Evolutionary conservation across 2,329 filamentous ascomycete species (phyloP).

Genomic region (Xylaria sp.): DNA sequence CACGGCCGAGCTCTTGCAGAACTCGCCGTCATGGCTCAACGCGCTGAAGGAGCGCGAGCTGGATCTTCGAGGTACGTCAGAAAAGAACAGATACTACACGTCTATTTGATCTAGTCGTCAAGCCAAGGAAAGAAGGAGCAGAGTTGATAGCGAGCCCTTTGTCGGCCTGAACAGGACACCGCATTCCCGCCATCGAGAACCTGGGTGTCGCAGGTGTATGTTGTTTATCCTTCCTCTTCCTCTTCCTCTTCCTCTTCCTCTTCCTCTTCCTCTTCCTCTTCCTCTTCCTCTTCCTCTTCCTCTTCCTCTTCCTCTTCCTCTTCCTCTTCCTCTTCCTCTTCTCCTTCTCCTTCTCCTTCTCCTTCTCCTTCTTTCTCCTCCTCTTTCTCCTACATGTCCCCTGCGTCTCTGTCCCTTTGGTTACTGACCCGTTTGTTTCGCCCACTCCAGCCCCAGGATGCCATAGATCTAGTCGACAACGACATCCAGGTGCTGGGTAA

Average conservation of each 20-base stretch:
- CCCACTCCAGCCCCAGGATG: conserved; percentile 83
- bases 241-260: too few relatives aligned
- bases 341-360: too few relatives aligned
- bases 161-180: conserved; percentile 81
- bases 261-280: too few relatives aligned
- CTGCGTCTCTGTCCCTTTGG: background rate
- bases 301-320: too few relatives aligned
- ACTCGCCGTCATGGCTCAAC: conserved; percentile 97
- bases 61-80: conserved; percentile 97
- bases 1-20: conserved; percentile 92
- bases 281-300: too few relatives aligned
- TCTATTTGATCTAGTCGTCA: conserved; percentile 40
- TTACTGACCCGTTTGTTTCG: conserved; percentile 11
- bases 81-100: conserved; percentile 98
- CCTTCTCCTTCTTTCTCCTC: too few relatives aligned
- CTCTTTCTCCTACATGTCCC: conserved; percentile 12
- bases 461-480: conserved; percentile 98
- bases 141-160: conserved; percentile 81
- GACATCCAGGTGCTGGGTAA: conserved; percentile 90
- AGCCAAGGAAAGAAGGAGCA: conserved; percentile 62
- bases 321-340: too few relatives aligned
- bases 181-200: conserved; percentile 98
- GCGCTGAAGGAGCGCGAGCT: conserved; percentile 98
- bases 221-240: background rate
- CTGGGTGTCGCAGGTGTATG: conserved; percentile 88